A percentile compares a stretch with the other conserved stretches of the same genome.
Evolutionary conservation across 1,139 yeast genomes (phyloP).

Genomic region (Casaregolazyma lundiana): DNA sequence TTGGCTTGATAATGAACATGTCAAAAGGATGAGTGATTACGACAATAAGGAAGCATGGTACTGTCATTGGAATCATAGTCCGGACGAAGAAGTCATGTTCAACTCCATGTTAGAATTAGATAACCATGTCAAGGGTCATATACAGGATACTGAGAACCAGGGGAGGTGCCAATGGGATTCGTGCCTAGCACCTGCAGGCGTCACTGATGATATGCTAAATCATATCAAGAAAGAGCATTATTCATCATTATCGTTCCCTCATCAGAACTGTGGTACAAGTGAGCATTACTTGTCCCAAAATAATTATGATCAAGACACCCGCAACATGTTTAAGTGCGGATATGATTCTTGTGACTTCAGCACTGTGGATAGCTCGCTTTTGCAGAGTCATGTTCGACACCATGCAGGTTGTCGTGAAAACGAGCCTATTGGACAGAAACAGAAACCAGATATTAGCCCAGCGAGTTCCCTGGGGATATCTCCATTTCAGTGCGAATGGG

Average conservation of each 20-base stretch:
- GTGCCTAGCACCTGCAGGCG: slow-evolving; percentile 31
- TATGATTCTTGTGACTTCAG: slow-evolving; percentile 32
- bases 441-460: slow-evolving; percentile 2
- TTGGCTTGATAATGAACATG: slow-evolving; percentile 8
- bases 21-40: not conserved
- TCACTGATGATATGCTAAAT: slow-evolving; percentile 32
- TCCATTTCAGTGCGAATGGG: slow-evolving; percentile 10
- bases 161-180: slow-evolving; percentile 37
- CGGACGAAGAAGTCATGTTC: slow-evolving; percentile 29
- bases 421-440: not conserved
- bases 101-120: slow-evolving; percentile 29
- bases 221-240: slow-evolving; percentile 35
- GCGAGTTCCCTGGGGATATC: not conserved
- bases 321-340: slow-evolving; percentile 26
- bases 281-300: not conserved
- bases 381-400: slow-evolving; percentile 47
- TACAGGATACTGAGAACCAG: slow-evolving; percentile 6
- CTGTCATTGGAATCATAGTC: slow-evolving; percentile 37
- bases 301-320: not conserved
- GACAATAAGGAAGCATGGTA: slow-evolving; percentile 10
- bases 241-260: slow-evolving; percentile 27
- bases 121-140: slow-evolving; percentile 25
- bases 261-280: slow-evolving; percentile 15
- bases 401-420: slow-evolving; percentile 24
- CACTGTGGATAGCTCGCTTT: slow-evolving; percentile 17